Evolutionary conservation across 129 eudicot species (phyloP), one percentile per base, ranked within the genome.

Genomic region (Kitagawia praeruptora): DNA sequence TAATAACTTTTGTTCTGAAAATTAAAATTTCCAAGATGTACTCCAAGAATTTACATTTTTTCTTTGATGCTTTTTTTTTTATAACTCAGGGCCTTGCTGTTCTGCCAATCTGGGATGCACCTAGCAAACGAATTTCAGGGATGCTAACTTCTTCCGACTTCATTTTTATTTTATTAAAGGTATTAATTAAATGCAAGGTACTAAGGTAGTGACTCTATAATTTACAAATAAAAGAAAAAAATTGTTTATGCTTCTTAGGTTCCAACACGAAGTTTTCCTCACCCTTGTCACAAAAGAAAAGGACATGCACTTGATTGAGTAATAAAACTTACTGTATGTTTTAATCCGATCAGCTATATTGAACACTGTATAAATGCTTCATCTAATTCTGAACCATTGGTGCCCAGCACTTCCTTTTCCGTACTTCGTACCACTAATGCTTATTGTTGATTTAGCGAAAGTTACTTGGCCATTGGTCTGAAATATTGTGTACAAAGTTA

Each of bases 141-240:
- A 87, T 91, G 93, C 75, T 91, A 79, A 91, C 93, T 37, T 81
- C 91, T 45, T 91, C 93, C 25, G 97, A 91, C 85, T 91, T 91
- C 80, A 87, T 91, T n/a, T 84, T 84, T 83, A 80, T 91, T 75
- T 73, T 91, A 77, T 63, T 84, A 13, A 88, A 89, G 91, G 97
- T 91, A 91, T 64, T 31, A 54, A 25, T 34, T 0, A 34, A 34
- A 34, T 69, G 8, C 58, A 66, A 49, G 41, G 63, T 39, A 18
- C 38, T 25, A 66, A 49, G 51, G 63, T 39, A 25, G 48, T 8
- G 4, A 21, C 19, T 72, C 2, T 6, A 39, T 28, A 48, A 2
- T 73, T 18, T 34, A n/a, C 67, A 42, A 34, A 58, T 5, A 25
- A 74, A 54, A n/a, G n/a, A n/a, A 9, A 41, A 42, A 73, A 54